Percentiles rank a stretch among this genome's conserved stretches.
Conservation (phyloP, 1,284 basidiomycete species). For the Rhodotorula sp. region DNA sequence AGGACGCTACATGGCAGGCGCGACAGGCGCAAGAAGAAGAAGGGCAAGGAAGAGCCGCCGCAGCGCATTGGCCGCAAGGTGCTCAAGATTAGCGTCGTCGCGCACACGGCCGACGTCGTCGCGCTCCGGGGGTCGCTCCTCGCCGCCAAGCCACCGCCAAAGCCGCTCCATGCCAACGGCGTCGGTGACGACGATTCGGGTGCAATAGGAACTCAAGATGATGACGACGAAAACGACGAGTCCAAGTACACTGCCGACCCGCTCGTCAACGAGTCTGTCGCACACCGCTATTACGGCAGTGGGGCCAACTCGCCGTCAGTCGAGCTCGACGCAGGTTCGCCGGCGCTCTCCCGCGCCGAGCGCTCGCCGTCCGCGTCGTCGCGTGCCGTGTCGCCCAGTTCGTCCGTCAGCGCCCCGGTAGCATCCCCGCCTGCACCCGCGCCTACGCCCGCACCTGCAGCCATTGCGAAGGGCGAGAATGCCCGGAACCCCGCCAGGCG, state of each 20-base stretch:
- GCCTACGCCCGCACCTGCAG: not conserved
- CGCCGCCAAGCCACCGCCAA: constrained; percentile 2
- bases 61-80: not conserved
- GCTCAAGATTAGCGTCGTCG: constrained; percentile 18
- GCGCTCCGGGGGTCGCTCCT: constrained; percentile 22
- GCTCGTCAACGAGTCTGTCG: not conserved
- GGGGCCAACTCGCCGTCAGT: too few species aligned
- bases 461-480: too few species aligned
- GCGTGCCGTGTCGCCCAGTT: not conserved
- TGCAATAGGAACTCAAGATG: not conserved
- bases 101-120: constrained; percentile 28
- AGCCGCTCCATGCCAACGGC: not conserved
- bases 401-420: not conserved
- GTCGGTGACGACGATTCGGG: not conserved
- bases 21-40: not conserved
- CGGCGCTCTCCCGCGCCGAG: not conserved
- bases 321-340: not conserved
- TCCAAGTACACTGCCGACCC: constrained; percentile 11
- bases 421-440: not conserved
- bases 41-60: not conserved
- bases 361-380: not conserved
- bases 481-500: too few species aligned
- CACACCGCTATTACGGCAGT: not conserved
- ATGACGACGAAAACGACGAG: not conserved
- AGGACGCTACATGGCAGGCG: not conserved